Percentiles rank a stretch among this genome's conserved stretches.
These are phyloP conservation scores for Grosmannia serpens DNA, from an alignment of 2,329 filamentous ascomycete genomes.

Conservation along the genomic window DNA sequence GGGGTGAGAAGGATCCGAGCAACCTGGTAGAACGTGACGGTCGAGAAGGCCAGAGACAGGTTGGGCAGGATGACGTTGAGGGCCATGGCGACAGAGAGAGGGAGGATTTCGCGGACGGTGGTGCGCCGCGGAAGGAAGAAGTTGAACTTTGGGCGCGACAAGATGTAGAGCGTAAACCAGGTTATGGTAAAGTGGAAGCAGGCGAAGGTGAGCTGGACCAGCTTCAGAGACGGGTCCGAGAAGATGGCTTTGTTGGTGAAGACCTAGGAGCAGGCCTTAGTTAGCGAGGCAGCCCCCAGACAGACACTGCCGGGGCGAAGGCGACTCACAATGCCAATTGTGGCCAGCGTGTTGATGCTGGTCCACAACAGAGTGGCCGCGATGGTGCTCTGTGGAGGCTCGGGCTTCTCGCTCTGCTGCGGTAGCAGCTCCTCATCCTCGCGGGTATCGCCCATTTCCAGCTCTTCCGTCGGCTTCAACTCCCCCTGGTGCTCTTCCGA, in stretches of 20 bases:
- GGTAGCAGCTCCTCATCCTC: conserved; percentile 31
- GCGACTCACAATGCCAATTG: conserved; percentile 47
- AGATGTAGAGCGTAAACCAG: conserved; percentile 47
- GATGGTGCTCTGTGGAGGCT: conserved; percentile 23
- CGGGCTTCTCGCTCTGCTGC: conserved; percentile 19
- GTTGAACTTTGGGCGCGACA: conserved; percentile 45
- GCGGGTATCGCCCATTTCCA: conserved; percentile 25
- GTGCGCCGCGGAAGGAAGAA: conserved; percentile 48
- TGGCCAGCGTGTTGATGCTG: conserved; percentile 48
- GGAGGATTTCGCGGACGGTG: conserved; percentile 44
- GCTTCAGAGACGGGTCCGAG: conserved; percentile 47
- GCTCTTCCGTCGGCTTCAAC: conserved; percentile 19
- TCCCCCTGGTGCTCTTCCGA: conserved; percentile 21
- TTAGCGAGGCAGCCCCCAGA: not conserved
- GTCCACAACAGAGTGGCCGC: conserved; percentile 41
- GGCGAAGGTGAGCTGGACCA: conserved; percentile 54
- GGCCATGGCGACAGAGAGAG: conserved; percentile 55
- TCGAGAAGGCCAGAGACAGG: conserved; percentile 54
- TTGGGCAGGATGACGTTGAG: conserved; percentile 60
- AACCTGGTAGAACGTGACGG: conserved; percentile 60
- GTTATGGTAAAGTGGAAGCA: conserved; percentile 59
- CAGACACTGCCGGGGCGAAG: not conserved
- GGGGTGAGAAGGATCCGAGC: conserved; percentile 57
- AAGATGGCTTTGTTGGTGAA: conserved; percentile 64
- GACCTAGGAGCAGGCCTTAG: conserved; percentile 31